phyloP scores from a whole-genome alignment of 2,329 filamentous ascomycete genomes.

The Bipolaris bicolor region DNA sequence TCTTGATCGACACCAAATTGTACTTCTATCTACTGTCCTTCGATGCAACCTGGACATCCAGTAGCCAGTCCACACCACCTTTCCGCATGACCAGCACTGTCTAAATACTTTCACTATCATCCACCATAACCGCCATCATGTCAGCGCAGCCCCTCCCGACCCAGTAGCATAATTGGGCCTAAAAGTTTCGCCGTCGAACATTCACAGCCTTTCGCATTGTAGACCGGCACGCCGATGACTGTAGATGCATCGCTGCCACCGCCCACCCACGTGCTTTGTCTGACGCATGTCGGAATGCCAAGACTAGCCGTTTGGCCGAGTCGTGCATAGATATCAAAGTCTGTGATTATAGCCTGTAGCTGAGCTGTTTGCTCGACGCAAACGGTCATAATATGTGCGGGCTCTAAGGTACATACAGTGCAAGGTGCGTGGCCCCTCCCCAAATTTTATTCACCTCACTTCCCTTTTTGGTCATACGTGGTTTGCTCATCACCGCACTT shows the following conservation, averaged over 20 bases:
- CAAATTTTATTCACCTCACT: conserved; percentile 27
- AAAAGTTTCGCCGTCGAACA: conserved; percentile 32
- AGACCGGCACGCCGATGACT: conserved; percentile 19
- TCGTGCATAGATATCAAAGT: conserved; percentile 19
- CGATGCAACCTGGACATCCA: conserved; percentile 47
- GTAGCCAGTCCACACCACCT: conserved; percentile 46
- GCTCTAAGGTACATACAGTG: conserved; percentile 20
- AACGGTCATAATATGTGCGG: conserved; percentile 15
- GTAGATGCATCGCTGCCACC: conserved; percentile 5
- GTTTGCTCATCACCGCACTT: conserved; percentile 6
- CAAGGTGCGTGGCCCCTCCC: conserved; percentile 35
- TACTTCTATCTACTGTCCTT: conserved; percentile 51
- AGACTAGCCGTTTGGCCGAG: conserved; percentile 1
- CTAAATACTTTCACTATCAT: conserved; percentile 44
- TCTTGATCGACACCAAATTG: conserved; percentile 52
- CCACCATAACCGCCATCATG: conserved; percentile 38
- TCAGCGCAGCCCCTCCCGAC: conserved; percentile 37
- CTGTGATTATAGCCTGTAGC: conserved; percentile 23
- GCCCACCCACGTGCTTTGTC: conserved; percentile 1
- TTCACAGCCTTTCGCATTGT: conserved; percentile 31
- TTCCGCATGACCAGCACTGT: conserved; percentile 44
- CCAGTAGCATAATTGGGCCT: conserved; percentile 31
- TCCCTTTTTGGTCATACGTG: conserved; percentile 18
- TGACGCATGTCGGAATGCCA: conserved; percentile 5
- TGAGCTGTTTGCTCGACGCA: conserved; percentile 17